Percentiles rank a stretch among this genome's conserved stretches.
These are phyloP conservation scores for Cocos nucifera DNA, from an alignment of 176 grass and related monocot species.

Conservation along the genomic window DNA sequence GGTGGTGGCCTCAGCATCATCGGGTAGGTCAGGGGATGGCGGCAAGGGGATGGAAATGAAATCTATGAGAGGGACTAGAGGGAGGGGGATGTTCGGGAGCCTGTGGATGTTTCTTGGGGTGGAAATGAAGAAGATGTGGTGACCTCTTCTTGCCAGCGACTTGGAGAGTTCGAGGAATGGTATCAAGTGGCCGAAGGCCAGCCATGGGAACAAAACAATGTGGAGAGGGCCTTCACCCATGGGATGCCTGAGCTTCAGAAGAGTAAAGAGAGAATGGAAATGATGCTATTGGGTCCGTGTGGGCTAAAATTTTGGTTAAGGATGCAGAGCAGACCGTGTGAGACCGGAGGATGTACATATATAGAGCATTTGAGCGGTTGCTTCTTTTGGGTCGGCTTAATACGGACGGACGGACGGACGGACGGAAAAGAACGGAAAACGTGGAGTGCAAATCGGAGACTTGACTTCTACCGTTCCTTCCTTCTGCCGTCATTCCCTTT, in stretches of 20 bases:
- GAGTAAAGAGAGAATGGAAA: no score
- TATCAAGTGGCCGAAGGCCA: slow-evolving; percentile 59
- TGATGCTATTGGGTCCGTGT: no score
- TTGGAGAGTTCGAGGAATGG: slow-evolving; percentile 51
- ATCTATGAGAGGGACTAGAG: slow-evolving; percentile 21
- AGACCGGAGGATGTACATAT: no score
- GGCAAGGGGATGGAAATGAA: slow-evolving; percentile 36
- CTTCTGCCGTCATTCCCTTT: no score
- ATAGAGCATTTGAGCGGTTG: no score
- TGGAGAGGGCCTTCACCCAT: slow-evolving; percentile 15
- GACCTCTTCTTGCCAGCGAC: slow-evolving; percentile 35
- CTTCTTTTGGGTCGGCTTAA: no score
- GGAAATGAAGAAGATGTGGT: slow-evolving; percentile 48
- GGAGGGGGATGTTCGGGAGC: slow-evolving; percentile 20
- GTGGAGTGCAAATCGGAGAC: no score
- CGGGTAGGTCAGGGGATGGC: slow-evolving; percentile 20
- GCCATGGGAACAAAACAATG: slow-evolving; percentile 61
- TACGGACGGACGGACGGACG: no score
- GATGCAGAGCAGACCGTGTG: no score
- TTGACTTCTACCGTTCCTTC: no score
- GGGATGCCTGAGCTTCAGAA: neutral
- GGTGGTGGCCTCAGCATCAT: slow-evolving; percentile 31
- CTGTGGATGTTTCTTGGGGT: slow-evolving; percentile 45
- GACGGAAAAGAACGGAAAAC: no score
- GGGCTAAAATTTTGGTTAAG: no score